Evolutionary conservation across 2,329 filamentous ascomycete genomes (phyloP), one percentile per base, ranked within the genome.

Genomic region (Fusarium verticillioides): DNA sequence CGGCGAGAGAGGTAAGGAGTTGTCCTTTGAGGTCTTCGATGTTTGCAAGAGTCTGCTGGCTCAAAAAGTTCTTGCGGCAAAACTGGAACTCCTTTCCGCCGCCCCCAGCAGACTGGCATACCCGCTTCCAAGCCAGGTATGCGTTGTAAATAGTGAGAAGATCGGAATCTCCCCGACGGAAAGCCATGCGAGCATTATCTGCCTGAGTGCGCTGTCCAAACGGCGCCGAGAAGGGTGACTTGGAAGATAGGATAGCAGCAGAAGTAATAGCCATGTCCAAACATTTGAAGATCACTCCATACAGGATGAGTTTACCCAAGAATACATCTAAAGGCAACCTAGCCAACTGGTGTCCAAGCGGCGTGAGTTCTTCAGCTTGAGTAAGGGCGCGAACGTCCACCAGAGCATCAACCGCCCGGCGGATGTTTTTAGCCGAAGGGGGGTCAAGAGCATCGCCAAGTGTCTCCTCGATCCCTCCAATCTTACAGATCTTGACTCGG

Each of bases 1-100:
- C 96, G 11, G 92, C 93, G 2, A 99, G 87, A 0, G 94, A 93
- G 4, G 94, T 91, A 3, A 98, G 86, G 0, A 99, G 89, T 78
- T 99, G 96, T 11, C 93, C 93, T 82, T 98, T 99, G 60, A 98
- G 88, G 76, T 99, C 96, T 81, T 99, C 96, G 72, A 99, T 97
- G 72, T 96, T 97, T 52, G 91, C 87, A 8, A 99, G 87, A 7
- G 94, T 96, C 80, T 97, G 95, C n/a, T 92, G 88, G 69, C 92
- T 96, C 59, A 99, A 88, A 79, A 95, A 98, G 82, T 97, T 97
- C 84, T 97, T 98, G 77, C 93, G 92, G 84, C 96, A 99, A 82
- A 97, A 99, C 74, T 95, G 90, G 77, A 92, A 94, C 78, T 98
- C 96, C 54, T 93, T 94, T 52, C 89, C 87, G 12, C 88, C 87